phyloP scores from a whole-genome alignment of 1,284 basidiomycete genomes.

The Stereum hirsutum region DNA sequence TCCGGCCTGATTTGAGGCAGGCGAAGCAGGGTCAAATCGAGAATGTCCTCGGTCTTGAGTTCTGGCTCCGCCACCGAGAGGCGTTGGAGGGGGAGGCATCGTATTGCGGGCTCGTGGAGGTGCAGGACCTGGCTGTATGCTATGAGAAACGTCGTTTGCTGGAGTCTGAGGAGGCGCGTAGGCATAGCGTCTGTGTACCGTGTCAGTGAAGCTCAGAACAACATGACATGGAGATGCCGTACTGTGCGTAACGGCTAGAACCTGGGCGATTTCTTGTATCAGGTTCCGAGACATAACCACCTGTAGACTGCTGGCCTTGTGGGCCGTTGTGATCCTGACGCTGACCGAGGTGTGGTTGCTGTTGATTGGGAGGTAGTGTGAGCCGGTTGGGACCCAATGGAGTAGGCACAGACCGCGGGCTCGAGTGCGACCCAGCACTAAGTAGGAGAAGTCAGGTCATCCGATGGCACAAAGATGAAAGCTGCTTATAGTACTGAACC shows the following conservation, averaged over 20 bases:
- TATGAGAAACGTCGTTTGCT: constrained; percentile 17
- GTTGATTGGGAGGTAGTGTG: constrained; percentile 47
- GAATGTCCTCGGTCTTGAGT: too few relatives aligned
- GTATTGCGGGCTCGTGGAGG: not conserved
- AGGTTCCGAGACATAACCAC: not conserved
- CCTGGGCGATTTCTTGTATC: constrained; percentile 25
- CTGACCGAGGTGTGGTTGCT: too few relatives aligned
- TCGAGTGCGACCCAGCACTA: constrained; percentile 28
- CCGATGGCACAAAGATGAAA: too few relatives aligned
- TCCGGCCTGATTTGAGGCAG: too few relatives aligned
- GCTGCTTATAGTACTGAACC: constrained; percentile 34
- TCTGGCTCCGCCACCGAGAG: constrained; percentile 17
- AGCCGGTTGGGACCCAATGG: constrained; percentile 47
- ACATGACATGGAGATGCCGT: constrained; percentile 14
- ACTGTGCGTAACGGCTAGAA: constrained; percentile 41
- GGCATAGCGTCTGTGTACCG: constrained; percentile 42
- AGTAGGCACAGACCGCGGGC: constrained; percentile 41
- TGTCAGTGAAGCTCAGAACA: constrained; percentile 1
- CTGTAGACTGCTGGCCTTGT: not conserved
- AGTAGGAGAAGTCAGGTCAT: not conserved
- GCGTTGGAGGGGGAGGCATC: constrained; percentile 15
- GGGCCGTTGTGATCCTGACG: too few relatives aligned
- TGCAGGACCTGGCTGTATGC: not conserved
- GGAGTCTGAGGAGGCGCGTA: constrained; percentile 38
- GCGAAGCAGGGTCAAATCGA: too few relatives aligned